Evolutionary conservation across 23 red algal genomes (phyloP).

Genomic region (Rhodosorus marinus): DNA sequence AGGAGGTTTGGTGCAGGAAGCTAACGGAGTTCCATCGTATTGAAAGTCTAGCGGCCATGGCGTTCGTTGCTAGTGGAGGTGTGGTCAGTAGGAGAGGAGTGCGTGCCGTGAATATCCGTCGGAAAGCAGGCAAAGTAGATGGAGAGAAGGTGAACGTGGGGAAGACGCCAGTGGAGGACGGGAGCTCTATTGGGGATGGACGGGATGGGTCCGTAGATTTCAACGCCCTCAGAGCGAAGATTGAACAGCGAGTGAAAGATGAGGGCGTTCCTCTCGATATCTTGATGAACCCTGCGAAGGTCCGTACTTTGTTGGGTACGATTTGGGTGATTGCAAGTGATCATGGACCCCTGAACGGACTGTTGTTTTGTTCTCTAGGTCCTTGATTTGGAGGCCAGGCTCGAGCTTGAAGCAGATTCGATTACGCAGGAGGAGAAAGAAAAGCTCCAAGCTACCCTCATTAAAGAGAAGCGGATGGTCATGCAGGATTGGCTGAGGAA

Average conservation of each 20-base stretch:
- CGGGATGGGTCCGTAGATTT: background rate
- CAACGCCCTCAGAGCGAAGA: background rate
- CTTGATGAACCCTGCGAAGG: conserved; percentile 63
- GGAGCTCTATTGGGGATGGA: no score
- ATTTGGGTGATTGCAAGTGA: conserved; percentile 1
- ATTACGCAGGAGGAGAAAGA: conserved; percentile 4
- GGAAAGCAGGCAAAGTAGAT: background rate
- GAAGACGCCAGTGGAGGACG: no score
- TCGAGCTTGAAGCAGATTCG: background rate
- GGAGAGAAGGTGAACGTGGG: background rate
- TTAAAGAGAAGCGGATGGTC: conserved; percentile 54
- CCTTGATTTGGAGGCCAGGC: background rate
- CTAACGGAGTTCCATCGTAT: no score
- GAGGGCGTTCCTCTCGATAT: conserved; percentile 66
- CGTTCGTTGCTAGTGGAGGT: no score
- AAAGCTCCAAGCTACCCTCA: no score
- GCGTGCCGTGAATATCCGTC: background rate
- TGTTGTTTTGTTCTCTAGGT: no score
- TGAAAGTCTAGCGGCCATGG: no score
- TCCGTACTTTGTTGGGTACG: conserved; percentile 55
- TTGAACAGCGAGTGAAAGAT: conserved; percentile 13
- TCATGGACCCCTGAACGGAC: background rate
- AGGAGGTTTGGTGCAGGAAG: no score
- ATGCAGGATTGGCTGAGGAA: conserved; percentile 66
- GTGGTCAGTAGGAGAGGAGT: no score